Conservation (phyloP, 179 eudicot genomes). For the Patellifolia procumbens region DNA sequence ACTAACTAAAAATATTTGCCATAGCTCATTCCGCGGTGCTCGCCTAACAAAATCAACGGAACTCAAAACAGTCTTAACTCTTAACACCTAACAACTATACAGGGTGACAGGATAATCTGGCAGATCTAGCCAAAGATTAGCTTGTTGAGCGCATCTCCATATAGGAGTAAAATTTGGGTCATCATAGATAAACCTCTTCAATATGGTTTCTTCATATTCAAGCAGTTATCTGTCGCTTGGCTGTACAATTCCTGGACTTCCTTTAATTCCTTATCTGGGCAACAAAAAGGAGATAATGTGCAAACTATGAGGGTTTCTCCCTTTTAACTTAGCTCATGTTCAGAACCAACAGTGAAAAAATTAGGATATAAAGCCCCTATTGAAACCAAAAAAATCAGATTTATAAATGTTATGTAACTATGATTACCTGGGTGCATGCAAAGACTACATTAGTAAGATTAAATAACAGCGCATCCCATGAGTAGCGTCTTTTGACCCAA, state of each 20-base stretch:
- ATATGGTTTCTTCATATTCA: conserved; percentile 71
- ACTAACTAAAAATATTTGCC: not conserved
- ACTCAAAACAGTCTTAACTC: no score
- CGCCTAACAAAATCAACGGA: not conserved
- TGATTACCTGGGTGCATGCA: no score
- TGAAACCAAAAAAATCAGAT: not conserved
- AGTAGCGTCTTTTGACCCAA: not conserved
- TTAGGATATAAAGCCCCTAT: not conserved
- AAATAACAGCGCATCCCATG: not conserved
- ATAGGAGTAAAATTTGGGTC: not conserved
- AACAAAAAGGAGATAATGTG: not conserved
- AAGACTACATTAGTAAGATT: not conserved
- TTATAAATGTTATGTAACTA: not conserved
- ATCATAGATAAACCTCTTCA: conserved; percentile 18
- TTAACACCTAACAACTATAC: conserved; percentile 1
- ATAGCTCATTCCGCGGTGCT: not conserved
- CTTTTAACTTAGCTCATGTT: not conserved
- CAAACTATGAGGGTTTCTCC: not conserved
- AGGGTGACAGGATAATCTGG: not conserved
- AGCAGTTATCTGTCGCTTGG: conserved; percentile 80
- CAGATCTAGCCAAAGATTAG: no score
- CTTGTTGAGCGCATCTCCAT: not conserved
- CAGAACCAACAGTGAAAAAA: not conserved
- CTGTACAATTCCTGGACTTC: conserved; percentile 85
- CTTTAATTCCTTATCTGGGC: conserved; percentile 77